Evolutionary conservation across 805 yeast species (phyloP), one percentile per base, ranked within the genome.

Genomic region (Spathaspora boniae): DNA sequence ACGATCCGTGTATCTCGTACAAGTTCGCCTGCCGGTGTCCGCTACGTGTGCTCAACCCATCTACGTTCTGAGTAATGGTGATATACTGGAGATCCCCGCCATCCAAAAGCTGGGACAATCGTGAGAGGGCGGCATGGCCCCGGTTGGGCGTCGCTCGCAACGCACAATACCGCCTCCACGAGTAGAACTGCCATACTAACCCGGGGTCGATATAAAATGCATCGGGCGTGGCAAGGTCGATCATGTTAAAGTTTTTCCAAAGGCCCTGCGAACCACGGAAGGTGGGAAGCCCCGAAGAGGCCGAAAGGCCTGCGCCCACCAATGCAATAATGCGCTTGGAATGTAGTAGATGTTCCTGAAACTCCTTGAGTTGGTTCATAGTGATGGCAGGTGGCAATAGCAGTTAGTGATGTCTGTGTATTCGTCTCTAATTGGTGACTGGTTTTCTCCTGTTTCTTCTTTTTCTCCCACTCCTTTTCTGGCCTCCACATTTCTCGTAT

Each of bases 221-320:
- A 51, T 87, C 96, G 0, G 95, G 95, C 0, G 96, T 87, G 6
- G 95, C 95, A 29, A 88, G 65, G 50, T 87, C 96, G 29, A 85
- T 80, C 47, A 88, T 78, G 34, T 82, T 82, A 60, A 76, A 82
- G 42, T 77, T 77, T 41, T 76, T 70, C 95, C 96, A 87, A 19
- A 81, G 61, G 0, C 93, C 91, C 33, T 80, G 79, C 0, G 80
- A 58, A 6, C 86, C 86, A 33, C 87, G 63, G 51, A 80, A 83
- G 0, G 91, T 81, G 4, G 85, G 77, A 11, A 87, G 61, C 0
- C 95, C 95, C 1, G 91, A 81, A 1, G 82, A 65, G 0, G 78
- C 88, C 3, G 89, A 80, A 9, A 87, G 68, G 0, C 96, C 96
- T 2, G 95, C 89, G 1, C 96, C 96, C 2, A 82, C 84, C 4